Conservation (phyloP, 176 grass and related monocot genomes). For the Pontederia paniculata region DNA sequence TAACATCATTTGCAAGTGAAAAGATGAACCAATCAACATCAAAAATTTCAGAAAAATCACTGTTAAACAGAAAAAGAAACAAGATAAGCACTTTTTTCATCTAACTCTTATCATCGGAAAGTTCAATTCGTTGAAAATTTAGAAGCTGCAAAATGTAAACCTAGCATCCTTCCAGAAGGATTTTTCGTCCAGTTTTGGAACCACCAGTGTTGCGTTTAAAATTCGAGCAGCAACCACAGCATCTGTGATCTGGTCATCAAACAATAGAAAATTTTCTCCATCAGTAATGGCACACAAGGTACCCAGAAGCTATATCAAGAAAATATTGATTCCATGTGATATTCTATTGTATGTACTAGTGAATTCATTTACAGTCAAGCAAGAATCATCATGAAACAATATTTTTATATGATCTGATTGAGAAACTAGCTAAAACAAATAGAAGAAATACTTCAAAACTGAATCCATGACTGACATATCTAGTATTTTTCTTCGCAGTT, state of each 20-base stretch:
- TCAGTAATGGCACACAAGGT: slow-evolving; percentile 8
- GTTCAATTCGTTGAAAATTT: too few species aligned
- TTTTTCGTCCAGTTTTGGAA: slow-evolving; percentile 77
- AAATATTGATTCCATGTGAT: too few species aligned
- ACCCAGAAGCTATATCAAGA: too few species aligned
- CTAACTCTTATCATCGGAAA: neutral
- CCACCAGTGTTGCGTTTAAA: slow-evolving; percentile 82
- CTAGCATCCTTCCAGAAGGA: slow-evolving; percentile 99
- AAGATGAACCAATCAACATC: slow-evolving; percentile 69
- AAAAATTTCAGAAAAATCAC: slow-evolving; percentile 84
- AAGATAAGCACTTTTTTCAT: too few species aligned
- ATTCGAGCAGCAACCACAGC: slow-evolving; percentile 83
- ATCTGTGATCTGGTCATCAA: slow-evolving; percentile 77
- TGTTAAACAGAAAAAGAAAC: slow-evolving; percentile 27
- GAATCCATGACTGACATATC: too few species aligned
- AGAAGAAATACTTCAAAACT: too few species aligned
- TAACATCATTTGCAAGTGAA: slow-evolving; percentile 72
- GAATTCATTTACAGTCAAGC: too few species aligned
- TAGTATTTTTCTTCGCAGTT: too few species aligned
- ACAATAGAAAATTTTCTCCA: slow-evolving; percentile 7
- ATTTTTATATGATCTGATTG: too few species aligned
- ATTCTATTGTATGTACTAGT: too few species aligned
- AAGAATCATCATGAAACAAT: too few species aligned
- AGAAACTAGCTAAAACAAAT: too few species aligned
- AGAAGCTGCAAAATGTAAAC: slow-evolving; percentile 26